Evolutionary conservation across 2,329 filamentous ascomycete species (phyloP).

Genomic region (Talaromyces sp.): DNA sequence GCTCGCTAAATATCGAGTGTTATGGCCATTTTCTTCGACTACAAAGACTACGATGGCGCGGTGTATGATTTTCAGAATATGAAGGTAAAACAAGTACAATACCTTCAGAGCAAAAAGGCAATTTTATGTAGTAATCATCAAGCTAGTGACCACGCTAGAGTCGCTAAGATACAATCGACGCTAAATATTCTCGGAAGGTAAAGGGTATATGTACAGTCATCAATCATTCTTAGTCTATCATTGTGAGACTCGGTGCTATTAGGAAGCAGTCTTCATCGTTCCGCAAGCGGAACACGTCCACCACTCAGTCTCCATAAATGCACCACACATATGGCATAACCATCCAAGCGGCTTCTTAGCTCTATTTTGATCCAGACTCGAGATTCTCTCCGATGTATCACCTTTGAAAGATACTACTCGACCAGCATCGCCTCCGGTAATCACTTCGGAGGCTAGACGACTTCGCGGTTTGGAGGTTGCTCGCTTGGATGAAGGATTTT

Average conservation of each 20-base stretch:
- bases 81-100: too few species aligned
- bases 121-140: neutral
- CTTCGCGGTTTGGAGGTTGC: constrained; percentile 2
- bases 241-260: neutral
- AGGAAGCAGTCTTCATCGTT: constrained; percentile 55
- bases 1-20: neutral
- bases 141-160: neutral
- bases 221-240: neutral
- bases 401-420: constrained; percentile 26
- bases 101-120: neutral
- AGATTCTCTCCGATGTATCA: constrained; percentile 36
- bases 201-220: neutral
- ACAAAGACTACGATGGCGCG: too few species aligned
- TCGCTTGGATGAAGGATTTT: neutral
- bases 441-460: constrained; percentile 11
- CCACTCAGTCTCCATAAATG: constrained; percentile 63
- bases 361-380: constrained; percentile 39
- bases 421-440: constrained; percentile 5
- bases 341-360: constrained; percentile 53
- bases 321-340: constrained; percentile 56
- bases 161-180: neutral
- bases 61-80: too few species aligned
- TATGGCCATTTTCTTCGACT: too few species aligned
- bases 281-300: constrained; percentile 63
- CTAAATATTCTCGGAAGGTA: neutral